Conservation (phyloP, 768 basidiomycete genomes). For the Coprinellus aureogranulatus region DNA sequence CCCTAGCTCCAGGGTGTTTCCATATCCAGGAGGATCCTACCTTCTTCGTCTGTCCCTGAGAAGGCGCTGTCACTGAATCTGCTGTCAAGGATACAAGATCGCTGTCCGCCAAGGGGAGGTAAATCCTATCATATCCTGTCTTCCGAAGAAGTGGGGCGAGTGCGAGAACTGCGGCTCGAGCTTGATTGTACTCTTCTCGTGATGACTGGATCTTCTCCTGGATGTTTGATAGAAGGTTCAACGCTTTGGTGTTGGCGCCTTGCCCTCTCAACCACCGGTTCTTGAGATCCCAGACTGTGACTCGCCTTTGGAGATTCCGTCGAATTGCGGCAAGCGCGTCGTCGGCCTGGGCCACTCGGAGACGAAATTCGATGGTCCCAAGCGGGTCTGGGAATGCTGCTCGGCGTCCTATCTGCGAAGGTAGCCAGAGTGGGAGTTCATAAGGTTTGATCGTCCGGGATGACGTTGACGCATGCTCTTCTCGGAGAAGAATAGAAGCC, state of each 20-base stretch:
- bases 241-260: conserved; percentile 21
- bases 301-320: conserved; percentile 18
- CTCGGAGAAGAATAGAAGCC: background rate
- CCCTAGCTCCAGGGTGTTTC: conserved; percentile 2
- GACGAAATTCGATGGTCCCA: too few species aligned
- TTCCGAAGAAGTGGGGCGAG: too few species aligned
- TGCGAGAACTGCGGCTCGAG: background rate
- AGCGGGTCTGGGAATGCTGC: too few species aligned
- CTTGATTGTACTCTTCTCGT: background rate
- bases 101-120: too few species aligned
- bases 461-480: too few species aligned
- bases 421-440: too few species aligned
- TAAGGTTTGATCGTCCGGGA: too few species aligned
- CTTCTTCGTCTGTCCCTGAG: too few species aligned
- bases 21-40: conserved; percentile 16
- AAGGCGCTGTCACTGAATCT: too few species aligned
- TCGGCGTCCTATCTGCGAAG: too few species aligned
- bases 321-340: conserved; percentile 22
- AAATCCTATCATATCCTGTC: too few species aligned
- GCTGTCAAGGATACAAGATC: too few species aligned
- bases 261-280: conserved; percentile 19
- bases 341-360: conserved; percentile 22
- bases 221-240: conserved; percentile 14
- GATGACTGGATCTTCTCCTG: conserved; percentile 14
- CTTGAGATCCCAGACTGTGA: conserved; percentile 20